phyloP scores from a whole-genome alignment of 192 early-diverging fungal species.

The Linnemannia elongata region DNA sequence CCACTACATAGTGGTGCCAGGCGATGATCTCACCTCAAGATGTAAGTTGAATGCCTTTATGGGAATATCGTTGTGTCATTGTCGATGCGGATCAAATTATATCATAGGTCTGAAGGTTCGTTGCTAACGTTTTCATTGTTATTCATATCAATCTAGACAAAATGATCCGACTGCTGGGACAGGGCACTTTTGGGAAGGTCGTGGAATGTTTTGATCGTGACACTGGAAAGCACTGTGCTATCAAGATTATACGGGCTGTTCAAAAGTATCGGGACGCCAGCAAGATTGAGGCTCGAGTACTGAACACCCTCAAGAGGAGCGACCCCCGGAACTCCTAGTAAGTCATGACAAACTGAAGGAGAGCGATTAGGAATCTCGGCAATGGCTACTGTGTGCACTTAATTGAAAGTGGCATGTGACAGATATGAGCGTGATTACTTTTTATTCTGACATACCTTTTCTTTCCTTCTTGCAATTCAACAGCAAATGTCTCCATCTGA shows the following conservation, averaged over 20 bases:
- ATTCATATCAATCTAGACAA: constrained; percentile 65
- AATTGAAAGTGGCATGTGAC: not conserved
- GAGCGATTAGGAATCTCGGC: not conserved
- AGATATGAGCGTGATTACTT: not conserved
- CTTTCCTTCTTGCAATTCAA: constrained; percentile 1
- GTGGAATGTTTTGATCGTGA: constrained; percentile 86
- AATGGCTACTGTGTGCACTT: not conserved
- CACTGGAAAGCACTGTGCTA: constrained; percentile 72
- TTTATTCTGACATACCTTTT: constrained; percentile 12
- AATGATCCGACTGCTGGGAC: constrained; percentile 89
- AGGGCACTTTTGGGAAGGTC: constrained; percentile 99
- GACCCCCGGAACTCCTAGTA: constrained; percentile 89
- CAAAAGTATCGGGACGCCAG: constrained; percentile 97
- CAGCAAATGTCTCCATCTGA: constrained; percentile 91
- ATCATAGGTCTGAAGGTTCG: not conserved
- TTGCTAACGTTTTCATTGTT: not conserved
- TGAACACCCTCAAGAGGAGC: constrained; percentile 80
- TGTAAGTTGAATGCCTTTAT: constrained; percentile 64
- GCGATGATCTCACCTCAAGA: constrained; percentile 81
- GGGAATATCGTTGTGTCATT: not conserved
- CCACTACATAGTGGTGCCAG: constrained; percentile 85
- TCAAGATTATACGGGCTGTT: constrained; percentile 95
- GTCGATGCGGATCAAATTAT: constrained; percentile 16
- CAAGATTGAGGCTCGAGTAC: constrained; percentile 88
- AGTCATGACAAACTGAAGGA: constrained; percentile 16